Base-by-base conservation (phyloP, 805 yeast species). In the Lipomyces yamadae region DNA sequence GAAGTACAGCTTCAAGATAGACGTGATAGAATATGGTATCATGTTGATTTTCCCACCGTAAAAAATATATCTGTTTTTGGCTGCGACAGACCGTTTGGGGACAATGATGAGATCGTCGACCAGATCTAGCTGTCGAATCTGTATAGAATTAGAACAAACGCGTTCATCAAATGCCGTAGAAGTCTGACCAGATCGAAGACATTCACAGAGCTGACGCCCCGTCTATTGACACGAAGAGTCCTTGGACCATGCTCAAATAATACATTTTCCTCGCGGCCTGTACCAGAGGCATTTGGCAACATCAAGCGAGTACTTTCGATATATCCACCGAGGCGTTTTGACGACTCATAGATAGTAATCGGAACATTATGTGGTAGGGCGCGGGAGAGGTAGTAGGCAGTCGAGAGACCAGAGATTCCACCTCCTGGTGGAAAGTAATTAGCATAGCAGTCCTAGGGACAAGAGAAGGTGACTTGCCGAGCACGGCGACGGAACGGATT, bases 191-290 rank as follows among this genome's bases (percentile, higher is more conserved):
- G 81, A 74, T 90, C 96, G 30, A 89, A 78, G 6, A 90, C 84
- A 33, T 91, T 73, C 37, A 89, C 78, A 0, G 92, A 63, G 45
- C 69, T 63, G 52, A 64, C 67, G 1, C 24, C 24, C 15, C 67
- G 63, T 30, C 62, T 65, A 50, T 61, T 60, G 0, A 97, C 97
- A 67, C 97, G 80, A 56, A 95, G 79, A 0, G 98, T 95, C 60
- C 98, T 80, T 0, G 99, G 98, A 0, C 98, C 99, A 69, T 88
- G 89, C 73, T 95, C 98, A 37, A 91, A 76, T 2, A 82, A 66
- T 0, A 83, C 76, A 69, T 72, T 30, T 10, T 30, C 58, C 7
- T 48, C 55, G 42, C 56, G 24, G 13, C 3, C 13, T 29, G 39
- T n/a, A 34, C 32, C 8, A 15, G 52, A 37, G 37, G 13, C 24